These are phyloP conservation scores for Tagetes erecta DNA, from an alignment of 129 eudicot species.

Conservation along the genomic window DNA sequence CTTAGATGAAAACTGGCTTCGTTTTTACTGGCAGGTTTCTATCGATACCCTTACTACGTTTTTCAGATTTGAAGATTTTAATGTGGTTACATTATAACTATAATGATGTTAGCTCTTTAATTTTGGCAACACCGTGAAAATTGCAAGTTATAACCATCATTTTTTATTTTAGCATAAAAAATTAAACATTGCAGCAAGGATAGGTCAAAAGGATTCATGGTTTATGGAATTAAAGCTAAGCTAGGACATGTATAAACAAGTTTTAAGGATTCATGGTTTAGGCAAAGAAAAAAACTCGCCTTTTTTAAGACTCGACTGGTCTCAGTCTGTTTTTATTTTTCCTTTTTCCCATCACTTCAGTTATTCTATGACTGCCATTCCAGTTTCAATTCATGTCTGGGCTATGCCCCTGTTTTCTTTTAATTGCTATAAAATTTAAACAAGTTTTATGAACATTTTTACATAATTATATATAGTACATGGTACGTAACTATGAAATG, in stretches of 20 bases:
- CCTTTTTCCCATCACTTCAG: no score
- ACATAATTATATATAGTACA: neutral
- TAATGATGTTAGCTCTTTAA: neutral
- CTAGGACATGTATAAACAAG: neutral
- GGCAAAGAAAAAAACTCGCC: neutral
- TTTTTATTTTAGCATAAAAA: slow-evolving; percentile 10
- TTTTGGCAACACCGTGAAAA: neutral
- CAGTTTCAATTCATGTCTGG: neutral
- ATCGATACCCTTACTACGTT: slow-evolving; percentile 18
- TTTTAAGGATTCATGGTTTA: neutral
- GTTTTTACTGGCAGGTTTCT: slow-evolving; percentile 93
- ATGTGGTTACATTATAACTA: slow-evolving; percentile 14
- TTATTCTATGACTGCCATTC: no score
- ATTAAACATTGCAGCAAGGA: neutral
- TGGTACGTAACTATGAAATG: neutral
- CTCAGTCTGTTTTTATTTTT: neutral
- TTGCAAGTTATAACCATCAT: neutral
- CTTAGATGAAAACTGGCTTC: slow-evolving; percentile 94
- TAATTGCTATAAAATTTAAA: neutral
- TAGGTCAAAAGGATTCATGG: neutral
- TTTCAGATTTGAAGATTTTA: neutral
- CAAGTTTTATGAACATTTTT: neutral
- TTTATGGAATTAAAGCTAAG: neutral
- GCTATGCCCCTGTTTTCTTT: neutral
- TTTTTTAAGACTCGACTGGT: neutral